A percentile compares a stretch with the other conserved stretches of the same genome.
Conservation (phyloP, 75 land plant genomes). For the Isoetes taiwanensis region DNA sequence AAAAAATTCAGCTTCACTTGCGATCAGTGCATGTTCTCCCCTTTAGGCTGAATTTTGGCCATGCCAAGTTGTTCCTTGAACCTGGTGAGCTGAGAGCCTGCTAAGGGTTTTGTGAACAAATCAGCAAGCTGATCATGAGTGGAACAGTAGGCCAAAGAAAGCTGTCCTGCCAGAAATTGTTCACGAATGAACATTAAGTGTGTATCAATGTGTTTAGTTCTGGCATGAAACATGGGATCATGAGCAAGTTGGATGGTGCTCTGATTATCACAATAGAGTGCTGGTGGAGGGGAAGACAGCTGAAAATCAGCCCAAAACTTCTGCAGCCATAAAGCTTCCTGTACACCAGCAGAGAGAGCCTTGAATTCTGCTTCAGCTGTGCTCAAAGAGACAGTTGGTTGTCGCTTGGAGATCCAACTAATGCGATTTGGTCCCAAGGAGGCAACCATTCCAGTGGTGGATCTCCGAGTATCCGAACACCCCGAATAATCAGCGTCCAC, state of each 20-base stretch:
- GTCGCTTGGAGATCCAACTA: slow-evolving; percentile 9
- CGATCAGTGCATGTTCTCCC: no score
- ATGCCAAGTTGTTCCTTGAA: no score
- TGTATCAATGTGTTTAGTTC: slow-evolving; percentile 13
- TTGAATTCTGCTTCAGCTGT: slow-evolving; percentile 14
- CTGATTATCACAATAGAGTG: slow-evolving; percentile 13
- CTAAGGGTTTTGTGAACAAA: no score
- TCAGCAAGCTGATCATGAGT: no score
- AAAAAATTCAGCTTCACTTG: no score
- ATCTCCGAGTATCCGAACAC: no score
- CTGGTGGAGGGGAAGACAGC: background rate
- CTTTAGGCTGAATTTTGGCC: no score
- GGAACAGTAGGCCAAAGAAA: background rate
- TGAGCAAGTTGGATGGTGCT: background rate
- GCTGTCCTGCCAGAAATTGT: background rate
- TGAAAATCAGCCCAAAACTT: background rate
- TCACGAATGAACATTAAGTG: slow-evolving; percentile 9
- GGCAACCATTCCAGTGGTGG: no score
- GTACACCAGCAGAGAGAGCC: background rate
- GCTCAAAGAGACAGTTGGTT: slow-evolving; percentile 5
- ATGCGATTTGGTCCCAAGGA: no score
- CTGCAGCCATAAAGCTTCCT: background rate
- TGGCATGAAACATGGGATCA: slow-evolving; percentile 11
- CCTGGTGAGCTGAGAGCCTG: no score
- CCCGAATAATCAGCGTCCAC: no score